phyloP scores from a whole-genome alignment of 768 basidiomycete genomes.

The Xerocomellus amylosporus region DNA sequence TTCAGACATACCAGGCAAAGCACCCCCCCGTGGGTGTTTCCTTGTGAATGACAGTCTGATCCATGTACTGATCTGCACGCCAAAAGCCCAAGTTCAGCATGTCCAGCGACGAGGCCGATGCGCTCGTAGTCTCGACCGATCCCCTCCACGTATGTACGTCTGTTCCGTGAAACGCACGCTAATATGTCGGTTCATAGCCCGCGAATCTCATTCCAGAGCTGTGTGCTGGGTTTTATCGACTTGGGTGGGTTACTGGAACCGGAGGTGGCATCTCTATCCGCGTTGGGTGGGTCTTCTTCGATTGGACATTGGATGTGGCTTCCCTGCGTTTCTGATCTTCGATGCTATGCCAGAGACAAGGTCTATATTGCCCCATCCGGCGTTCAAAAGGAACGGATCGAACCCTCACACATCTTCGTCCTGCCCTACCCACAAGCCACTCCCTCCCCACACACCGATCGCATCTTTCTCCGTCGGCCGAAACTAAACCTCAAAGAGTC shows the following conservation, averaged over 20 bases:
- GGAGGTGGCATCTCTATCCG: constrained; percentile 80
- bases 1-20: too few relatives aligned
- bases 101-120: constrained; percentile 37
- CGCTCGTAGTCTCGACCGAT: constrained; percentile 57
- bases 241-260: constrained; percentile 93
- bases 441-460: constrained; percentile 61
- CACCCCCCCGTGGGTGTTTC: too few relatives aligned
- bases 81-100: constrained; percentile 1
- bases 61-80: too few relatives aligned
- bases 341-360: constrained; percentile 49
- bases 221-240: constrained; percentile 77
- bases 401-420: constrained; percentile 83
- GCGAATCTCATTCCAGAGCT: constrained; percentile 90
- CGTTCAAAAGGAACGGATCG: constrained; percentile 87
- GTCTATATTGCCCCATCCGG: constrained; percentile 88
- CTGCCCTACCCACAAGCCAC: constrained; percentile 67
- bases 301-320: not conserved
- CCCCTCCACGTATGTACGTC: constrained; percentile 65
- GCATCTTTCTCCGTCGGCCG: constrained; percentile 77
- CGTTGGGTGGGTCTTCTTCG: constrained; percentile 45
- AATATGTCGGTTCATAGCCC: constrained; percentile 47
- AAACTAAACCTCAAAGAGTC: constrained; percentile 72
- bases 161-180: not conserved
- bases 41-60: too few relatives aligned
- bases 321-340: not conserved